Base-by-base conservation (phyloP, 805 yeast genomes). In the Wickerhamiella azyma region DNA sequence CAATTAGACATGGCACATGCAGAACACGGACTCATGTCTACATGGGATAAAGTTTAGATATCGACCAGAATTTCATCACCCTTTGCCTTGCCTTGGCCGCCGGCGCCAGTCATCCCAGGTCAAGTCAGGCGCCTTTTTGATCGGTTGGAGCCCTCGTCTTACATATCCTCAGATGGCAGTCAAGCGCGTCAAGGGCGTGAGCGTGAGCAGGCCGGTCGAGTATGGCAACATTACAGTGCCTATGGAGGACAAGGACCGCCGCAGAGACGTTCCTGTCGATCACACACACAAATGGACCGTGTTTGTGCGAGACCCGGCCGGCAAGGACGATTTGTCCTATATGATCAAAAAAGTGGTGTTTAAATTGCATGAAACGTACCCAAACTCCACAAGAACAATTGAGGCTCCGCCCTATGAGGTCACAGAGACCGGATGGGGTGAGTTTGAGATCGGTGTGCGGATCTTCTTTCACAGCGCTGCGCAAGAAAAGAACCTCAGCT, bases 341-440 rank as follows among this genome's bases (percentile, higher is more conserved):
- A 75, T 81, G 55, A 78, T 89, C 56, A 86, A 85, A 58, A 81
- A 84, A 61, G 97, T 92, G 1, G 89, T 88, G 0, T 92, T 89
- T 69, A 92, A 92, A 60, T 68, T 92, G 18, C 98, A 92, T 62
- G 98, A 92, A 53, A 92, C 98, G 0, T 92, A 89, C 56, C 81
- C 79, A 17, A 84, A 79, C 55, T 76, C 96, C 1, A 76, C 85
- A n/a, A 68, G 99, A 46, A 73, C 92, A 1, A 71, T 89, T 13
- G 97, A 92, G 51, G 60, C 69, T 26, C 96, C 97, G 1, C 98
- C 98, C 0, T 92, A 81, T 57, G 94, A 86, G 61, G 85, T 92
- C 26, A 82, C 94, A 1, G 99, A 92, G 59, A 84, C 97, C 0
- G 99, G 99, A 0, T 92, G 99, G 99, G 99, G 99, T 53, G 99